Conservation (phyloP, 1,284 basidiomycete genomes). For the Inonotus obliquus region DNA sequence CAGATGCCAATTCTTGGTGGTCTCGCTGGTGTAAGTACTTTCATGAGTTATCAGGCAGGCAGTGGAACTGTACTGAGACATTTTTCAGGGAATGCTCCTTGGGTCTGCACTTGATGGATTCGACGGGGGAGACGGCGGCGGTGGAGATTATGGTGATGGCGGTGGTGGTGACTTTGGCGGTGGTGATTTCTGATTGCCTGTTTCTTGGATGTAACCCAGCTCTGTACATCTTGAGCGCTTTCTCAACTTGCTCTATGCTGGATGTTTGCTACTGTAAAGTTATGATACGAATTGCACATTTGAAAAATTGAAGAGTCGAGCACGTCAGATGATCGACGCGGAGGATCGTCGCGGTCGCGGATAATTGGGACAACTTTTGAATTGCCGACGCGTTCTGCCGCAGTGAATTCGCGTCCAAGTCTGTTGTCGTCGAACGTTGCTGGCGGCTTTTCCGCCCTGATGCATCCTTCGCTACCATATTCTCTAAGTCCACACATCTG, state of each 20-base stretch:
- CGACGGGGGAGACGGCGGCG: slow-evolving; percentile 24
- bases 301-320: not conserved
- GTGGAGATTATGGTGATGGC: slow-evolving; percentile 23
- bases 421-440: not conserved
- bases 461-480: slow-evolving; percentile 51
- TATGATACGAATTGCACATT: not conserved
- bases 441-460: slow-evolving; percentile 20
- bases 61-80: not conserved
- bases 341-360: not conserved
- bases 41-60: slow-evolving; percentile 23
- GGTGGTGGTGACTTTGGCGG: slow-evolving; percentile 28
- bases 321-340: not conserved
- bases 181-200: slow-evolving; percentile 21
- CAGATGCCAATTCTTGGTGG: slow-evolving; percentile 50
- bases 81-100: slow-evolving; percentile 41
- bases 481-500: slow-evolving; percentile 79
- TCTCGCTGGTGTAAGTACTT: slow-evolving; percentile 46
- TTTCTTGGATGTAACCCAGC: not conserved
- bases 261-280: not conserved
- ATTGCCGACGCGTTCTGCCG: not conserved
- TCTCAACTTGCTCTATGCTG: not conserved
- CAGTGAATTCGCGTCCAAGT: not conserved
- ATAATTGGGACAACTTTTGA: not conserved
- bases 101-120: slow-evolving; percentile 38
- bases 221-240: not conserved